Evolutionary conservation across 129 eudicot species (phyloP).

Genomic region (Centrapalus pauciflorus): DNA sequence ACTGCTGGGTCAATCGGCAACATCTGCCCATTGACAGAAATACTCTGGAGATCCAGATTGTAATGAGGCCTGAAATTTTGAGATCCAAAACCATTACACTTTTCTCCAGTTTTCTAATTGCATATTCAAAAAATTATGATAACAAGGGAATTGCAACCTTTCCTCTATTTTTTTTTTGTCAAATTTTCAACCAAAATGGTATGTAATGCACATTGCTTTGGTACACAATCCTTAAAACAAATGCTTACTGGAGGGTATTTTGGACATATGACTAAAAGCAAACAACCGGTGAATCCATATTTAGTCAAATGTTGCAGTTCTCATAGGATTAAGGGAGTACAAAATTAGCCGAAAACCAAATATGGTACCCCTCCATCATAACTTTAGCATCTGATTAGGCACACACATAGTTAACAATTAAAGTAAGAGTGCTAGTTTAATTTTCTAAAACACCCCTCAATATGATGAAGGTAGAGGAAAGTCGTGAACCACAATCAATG

Average conservation of each 20-base stretch:
- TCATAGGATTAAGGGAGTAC: too few relatives aligned
- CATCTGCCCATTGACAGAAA: slow-evolving; percentile 81
- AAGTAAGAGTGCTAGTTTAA: not conserved
- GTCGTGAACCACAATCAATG: not conserved
- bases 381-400: not conserved
- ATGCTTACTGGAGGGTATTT: too few relatives aligned
- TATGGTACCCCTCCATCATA: too few relatives aligned
- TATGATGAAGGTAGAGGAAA: not conserved
- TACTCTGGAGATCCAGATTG: slow-evolving; percentile 78
- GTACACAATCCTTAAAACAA: too few relatives aligned
- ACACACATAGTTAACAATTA: too few relatives aligned
- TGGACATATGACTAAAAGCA: too few relatives aligned
- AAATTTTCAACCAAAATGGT: too few relatives aligned
- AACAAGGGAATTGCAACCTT: not conserved
- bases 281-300: too few relatives aligned
- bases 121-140: not conserved
- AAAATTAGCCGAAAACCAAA: too few relatives aligned
- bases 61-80: slow-evolving; percentile 84
- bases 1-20: slow-evolving; percentile 73
- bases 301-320: too few relatives aligned
- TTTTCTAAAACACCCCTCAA: not conserved
- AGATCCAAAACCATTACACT: slow-evolving; percentile 8
- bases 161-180: not conserved
- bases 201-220: not conserved
- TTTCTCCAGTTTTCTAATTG: not conserved